phyloP scores from a whole-genome alignment of 176 grass and related monocot genomes.

The Zea luxurians region DNA sequence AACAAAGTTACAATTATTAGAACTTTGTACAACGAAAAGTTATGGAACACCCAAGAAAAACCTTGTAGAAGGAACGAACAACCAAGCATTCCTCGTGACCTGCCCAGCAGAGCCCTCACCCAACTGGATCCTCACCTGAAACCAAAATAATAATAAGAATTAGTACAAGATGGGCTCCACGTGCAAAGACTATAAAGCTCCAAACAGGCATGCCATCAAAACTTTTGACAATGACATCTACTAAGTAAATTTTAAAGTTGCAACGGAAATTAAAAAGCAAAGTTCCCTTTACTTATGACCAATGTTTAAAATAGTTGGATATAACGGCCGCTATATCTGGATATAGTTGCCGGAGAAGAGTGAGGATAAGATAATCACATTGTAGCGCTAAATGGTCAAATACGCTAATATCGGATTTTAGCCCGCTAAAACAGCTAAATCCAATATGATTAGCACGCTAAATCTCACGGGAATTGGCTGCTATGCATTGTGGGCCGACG shows the following conservation, averaged over 20 bases:
- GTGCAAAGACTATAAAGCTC: background rate
- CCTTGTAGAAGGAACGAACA: conserved; percentile 76
- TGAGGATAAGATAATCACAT: no score
- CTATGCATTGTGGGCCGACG: no score
- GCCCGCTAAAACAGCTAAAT: no score
- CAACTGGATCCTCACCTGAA: conserved; percentile 92
- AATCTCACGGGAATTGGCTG: no score
- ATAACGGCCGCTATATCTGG: no score
- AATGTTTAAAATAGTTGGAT: no score
- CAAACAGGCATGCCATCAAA: conserved; percentile 1
- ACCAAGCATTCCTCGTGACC: conserved; percentile 90
- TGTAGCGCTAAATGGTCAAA: no score
- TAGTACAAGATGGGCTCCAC: background rate
- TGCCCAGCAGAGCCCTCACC: conserved; percentile 78
- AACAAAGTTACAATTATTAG: no score
- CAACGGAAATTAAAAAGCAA: background rate
- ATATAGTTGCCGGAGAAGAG: no score
- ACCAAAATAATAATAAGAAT: conserved; percentile 23
- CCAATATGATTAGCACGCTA: no score
- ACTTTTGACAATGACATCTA: conserved; percentile 13
- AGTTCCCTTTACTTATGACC: background rate
- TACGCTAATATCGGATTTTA: no score
- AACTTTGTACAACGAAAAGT: background rate
- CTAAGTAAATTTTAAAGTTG: conserved; percentile 5
- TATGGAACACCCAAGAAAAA: background rate